These are phyloP conservation scores for Monosporascus sp. DNA, from an alignment of 2,329 filamentous ascomycete genomes.

Conservation along the genomic window DNA sequence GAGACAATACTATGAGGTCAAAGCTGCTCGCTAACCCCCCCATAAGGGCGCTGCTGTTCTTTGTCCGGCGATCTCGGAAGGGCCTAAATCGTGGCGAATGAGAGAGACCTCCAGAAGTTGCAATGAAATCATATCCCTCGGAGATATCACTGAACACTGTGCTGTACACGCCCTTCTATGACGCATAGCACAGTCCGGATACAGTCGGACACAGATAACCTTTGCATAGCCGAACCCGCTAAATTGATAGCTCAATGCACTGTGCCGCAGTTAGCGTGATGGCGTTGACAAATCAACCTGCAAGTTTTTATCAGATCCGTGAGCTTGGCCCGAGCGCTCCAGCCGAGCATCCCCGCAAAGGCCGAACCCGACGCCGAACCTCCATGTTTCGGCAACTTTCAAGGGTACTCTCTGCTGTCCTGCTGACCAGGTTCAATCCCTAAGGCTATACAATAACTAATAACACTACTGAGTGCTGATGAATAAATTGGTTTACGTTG, in stretches of 20 bases:
- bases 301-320: background rate
- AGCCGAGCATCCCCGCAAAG: background rate
- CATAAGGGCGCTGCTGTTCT: background rate
- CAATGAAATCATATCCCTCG: background rate
- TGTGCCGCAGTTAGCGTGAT: background rate
- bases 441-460: too few relatives aligned
- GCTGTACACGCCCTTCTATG: background rate
- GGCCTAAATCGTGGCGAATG: background rate
- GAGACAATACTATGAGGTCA: background rate
- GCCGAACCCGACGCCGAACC: background rate
- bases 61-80: background rate
- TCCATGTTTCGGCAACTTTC: too few relatives aligned
- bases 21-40: background rate
- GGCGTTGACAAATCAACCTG: background rate
- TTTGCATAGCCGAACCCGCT: too few relatives aligned
- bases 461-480: too few relatives aligned
- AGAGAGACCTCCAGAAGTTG: background rate
- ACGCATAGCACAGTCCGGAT: background rate
- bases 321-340: background rate
- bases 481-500: too few relatives aligned
- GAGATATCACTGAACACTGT: background rate
- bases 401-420: too few relatives aligned
- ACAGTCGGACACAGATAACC: background rate
- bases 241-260: background rate
- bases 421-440: too few relatives aligned